Evolutionary conservation across 345 rosid genomes (phyloP), one percentile per base, ranked within the genome.

Genomic region (Gossypium arboreum): DNA sequence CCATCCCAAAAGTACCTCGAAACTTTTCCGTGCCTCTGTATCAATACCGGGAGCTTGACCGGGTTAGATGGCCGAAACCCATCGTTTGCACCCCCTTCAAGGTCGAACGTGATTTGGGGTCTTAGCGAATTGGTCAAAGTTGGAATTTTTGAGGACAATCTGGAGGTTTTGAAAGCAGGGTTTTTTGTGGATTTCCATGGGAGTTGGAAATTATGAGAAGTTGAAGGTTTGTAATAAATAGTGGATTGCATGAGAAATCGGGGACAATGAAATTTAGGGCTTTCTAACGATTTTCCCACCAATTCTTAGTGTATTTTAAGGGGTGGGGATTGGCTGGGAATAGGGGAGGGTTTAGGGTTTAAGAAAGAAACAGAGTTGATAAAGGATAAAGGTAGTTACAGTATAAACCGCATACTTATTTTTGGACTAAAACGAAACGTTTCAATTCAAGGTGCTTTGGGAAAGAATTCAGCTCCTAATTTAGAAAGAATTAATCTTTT

Each of bases 1-100:
- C 88, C 94, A 12, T 88, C 89, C 92, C 92, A 90, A 55, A 82
- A 78, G 76, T 85, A 90, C 80, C 94, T 85, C 22, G 83, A 90
- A 12, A 84, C 88, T 81, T 79, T 79, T 54, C 94, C 88, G 5
- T 85, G 72, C 59, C 77, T 77, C 72, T 83, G 79, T 60, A 86
- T 47, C 78, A 79, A 88, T 74, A 88, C 85, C 6, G 94, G 91
- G 0, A 90, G 83, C 78, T 78, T 76, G 13, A n/a, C 73, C 22
- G 80, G 75, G 39, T 68, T 18, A 12, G 60, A 74, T 5, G 71
- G 57, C 43, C 15, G 67, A 18, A 79, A 27, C 63, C 79, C 68
- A 12, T 75, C 17, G 59, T 68, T 73, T n/a, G 78, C 50, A 25
- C 77, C 79, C 75, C 73, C 88, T 71, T 75, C 89, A 3, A 84